Conservation (phyloP, 2,329 filamentous ascomycete genomes). For the Seiridium cupressi region DNA sequence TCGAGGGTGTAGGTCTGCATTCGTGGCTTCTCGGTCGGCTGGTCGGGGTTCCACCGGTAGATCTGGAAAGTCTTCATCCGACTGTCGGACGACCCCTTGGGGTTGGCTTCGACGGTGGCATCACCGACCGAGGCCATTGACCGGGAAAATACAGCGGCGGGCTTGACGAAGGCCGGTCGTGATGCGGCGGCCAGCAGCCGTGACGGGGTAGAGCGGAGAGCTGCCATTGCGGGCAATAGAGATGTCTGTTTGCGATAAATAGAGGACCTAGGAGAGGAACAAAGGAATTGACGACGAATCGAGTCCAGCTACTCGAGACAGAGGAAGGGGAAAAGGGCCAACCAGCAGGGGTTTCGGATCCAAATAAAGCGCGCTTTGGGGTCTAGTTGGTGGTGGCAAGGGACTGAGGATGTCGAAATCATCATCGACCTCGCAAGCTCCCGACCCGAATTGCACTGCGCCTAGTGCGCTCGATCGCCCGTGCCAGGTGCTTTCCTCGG, state of each 20-base stretch:
- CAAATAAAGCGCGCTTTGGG: neutral
- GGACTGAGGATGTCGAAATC: conserved; percentile 6
- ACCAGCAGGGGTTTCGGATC: neutral
- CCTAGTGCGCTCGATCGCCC: too few species aligned
- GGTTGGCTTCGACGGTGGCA: conserved; percentile 60
- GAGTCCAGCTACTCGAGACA: neutral
- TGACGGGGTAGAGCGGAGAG: conserved; percentile 57
- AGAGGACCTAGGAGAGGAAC: neutral
- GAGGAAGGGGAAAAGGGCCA: neutral
- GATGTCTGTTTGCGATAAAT: neutral
- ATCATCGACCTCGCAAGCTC: conserved; percentile 4
- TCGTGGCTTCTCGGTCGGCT: conserved; percentile 84
- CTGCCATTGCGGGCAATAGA: conserved; percentile 47
- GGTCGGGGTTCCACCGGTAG: conserved; percentile 98
- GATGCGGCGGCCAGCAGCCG: conserved; percentile 48
- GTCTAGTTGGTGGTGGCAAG: conserved; percentile 3
- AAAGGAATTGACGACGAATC: neutral
- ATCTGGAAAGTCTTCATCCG: conserved; percentile 94
- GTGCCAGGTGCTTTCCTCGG: conserved; percentile 3
- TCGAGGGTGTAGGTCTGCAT: conserved; percentile 97
- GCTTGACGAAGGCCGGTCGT: conserved; percentile 34
- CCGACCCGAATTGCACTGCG: neutral
- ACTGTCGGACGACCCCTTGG: conserved; percentile 53
- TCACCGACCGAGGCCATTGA: conserved; percentile 57
- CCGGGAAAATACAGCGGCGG: conserved; percentile 41